Conservation (phyloP, 164 flowering plant species). For the Vitis cinerea region DNA sequence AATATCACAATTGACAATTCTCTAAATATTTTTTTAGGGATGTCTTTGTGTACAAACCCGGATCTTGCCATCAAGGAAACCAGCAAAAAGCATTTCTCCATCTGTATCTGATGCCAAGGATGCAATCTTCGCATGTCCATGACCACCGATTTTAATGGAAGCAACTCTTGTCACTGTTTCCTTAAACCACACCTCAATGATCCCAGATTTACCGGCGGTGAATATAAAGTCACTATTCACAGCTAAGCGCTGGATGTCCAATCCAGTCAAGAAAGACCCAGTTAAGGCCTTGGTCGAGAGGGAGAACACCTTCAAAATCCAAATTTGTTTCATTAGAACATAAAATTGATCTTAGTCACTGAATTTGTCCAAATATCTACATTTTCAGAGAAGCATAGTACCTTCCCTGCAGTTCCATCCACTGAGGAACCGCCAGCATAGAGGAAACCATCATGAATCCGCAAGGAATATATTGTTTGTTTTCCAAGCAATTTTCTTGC, state of each 20-base stretch:
- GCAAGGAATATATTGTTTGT: constrained; percentile 51
- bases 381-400: constrained; percentile 4
- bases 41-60: constrained; percentile 35
- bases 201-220: constrained; percentile 57
- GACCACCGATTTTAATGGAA: constrained; percentile 39
- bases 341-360: too few species aligned
- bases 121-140: constrained; percentile 48
- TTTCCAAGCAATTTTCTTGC: constrained; percentile 62
- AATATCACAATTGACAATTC: background rate
- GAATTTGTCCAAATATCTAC: too few species aligned
- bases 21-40: background rate
- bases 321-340: constrained; percentile 5
- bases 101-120: constrained; percentile 46
- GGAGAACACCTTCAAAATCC: constrained; percentile 50
- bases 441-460: constrained; percentile 41
- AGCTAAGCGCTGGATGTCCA: constrained; percentile 45
- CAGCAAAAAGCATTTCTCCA: constrained; percentile 65
- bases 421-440: constrained; percentile 65
- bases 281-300: constrained; percentile 41
- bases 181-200: constrained; percentile 68
- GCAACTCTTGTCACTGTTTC: constrained; percentile 50
- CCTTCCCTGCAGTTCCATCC: constrained; percentile 80
- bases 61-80: constrained; percentile 62
- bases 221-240: constrained; percentile 60
- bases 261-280: constrained; percentile 47